A percentile compares a stretch with the other conserved stretches of the same genome.
Evolutionary conservation across 2,329 filamentous ascomycete genomes (phyloP).

Genomic region (Verticillium nonalfalfae): DNA sequence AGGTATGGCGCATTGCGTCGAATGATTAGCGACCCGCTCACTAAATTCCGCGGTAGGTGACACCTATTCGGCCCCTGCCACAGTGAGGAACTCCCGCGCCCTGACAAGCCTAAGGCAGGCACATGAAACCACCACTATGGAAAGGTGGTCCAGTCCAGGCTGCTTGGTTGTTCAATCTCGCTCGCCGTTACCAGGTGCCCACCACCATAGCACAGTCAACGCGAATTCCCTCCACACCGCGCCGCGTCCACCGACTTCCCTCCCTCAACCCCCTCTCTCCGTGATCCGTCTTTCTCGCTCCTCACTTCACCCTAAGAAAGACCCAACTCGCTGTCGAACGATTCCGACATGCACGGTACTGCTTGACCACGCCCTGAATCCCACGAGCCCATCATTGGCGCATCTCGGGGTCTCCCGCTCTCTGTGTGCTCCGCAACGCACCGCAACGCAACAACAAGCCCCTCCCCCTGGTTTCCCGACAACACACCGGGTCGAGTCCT

Average conservation of each 20-base stretch:
- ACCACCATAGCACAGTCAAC: neutral
- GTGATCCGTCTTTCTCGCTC: neutral
- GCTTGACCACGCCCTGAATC: neutral
- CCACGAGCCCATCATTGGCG: neutral
- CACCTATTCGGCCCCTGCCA: neutral
- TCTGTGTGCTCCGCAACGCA: neutral
- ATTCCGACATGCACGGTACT: conserved; percentile 1
- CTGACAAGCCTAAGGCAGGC: neutral
- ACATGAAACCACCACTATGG: neutral
- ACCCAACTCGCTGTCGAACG: neutral
- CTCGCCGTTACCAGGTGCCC: neutral
- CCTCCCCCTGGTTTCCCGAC: neutral
- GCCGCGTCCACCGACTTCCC: neutral
- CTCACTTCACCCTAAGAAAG: neutral
- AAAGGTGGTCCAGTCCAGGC: neutral
- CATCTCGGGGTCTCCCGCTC: neutral
- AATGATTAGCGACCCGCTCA: neutral
- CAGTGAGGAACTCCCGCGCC: neutral
- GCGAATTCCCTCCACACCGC: neutral
- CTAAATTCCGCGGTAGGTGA: neutral
- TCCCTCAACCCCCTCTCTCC: neutral
- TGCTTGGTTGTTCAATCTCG: neutral
- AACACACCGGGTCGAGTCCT: neutral
- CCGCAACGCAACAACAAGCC: neutral
- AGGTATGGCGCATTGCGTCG: neutral